Percentiles rank a stretch among this genome's conserved stretches.
phyloP scores from a whole-genome alignment of 495 filamentous ascomycete genomes.

The Choiromyces venosus region DNA sequence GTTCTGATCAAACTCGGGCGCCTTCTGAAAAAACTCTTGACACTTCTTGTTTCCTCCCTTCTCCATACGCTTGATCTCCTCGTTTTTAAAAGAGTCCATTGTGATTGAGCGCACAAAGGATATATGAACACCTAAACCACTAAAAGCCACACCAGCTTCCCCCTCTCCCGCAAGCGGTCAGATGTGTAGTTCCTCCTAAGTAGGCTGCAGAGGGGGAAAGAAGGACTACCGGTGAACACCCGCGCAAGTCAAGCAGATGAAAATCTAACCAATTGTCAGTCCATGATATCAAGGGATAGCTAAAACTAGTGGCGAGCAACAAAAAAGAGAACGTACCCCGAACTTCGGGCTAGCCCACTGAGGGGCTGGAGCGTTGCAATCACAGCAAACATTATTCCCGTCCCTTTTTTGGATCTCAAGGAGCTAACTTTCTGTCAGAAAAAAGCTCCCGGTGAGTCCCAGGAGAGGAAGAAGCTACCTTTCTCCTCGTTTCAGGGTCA shows the following conservation, averaged over 20 bases:
- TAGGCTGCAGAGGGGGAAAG: background rate
- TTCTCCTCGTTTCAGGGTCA: conserved; percentile 87
- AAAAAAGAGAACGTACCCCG: conserved; percentile 42
- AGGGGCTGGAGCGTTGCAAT: conserved; percentile 87
- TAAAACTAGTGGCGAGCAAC: background rate
- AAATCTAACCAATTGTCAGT: conserved; percentile 50
- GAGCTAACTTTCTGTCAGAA: conserved; percentile 53
- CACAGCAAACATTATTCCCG: conserved; percentile 81
- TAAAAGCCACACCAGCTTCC: conserved; percentile 10
- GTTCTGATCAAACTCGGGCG: conserved; percentile 20
- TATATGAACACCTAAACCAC: conserved; percentile 88
- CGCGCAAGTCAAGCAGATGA: conserved; percentile 94
- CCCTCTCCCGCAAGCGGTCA: background rate
- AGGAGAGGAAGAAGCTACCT: conserved; percentile 52
- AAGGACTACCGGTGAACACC: conserved; percentile 67
- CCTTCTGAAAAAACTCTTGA: conserved; percentile 27
- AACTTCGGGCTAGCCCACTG: conserved; percentile 81
- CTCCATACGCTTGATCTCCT: conserved; percentile 49
- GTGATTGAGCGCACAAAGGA: conserved; percentile 93
- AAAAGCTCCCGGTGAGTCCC: background rate
- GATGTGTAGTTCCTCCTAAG: background rate
- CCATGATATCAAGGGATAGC: background rate
- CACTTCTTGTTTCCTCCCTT: conserved; percentile 40
- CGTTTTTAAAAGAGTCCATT: conserved; percentile 89
- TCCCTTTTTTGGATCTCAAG: conserved; percentile 79